Evolutionary conservation across 2,329 filamentous ascomycete genomes (phyloP).

Genomic region (Neoarthrinium moseri): DNA sequence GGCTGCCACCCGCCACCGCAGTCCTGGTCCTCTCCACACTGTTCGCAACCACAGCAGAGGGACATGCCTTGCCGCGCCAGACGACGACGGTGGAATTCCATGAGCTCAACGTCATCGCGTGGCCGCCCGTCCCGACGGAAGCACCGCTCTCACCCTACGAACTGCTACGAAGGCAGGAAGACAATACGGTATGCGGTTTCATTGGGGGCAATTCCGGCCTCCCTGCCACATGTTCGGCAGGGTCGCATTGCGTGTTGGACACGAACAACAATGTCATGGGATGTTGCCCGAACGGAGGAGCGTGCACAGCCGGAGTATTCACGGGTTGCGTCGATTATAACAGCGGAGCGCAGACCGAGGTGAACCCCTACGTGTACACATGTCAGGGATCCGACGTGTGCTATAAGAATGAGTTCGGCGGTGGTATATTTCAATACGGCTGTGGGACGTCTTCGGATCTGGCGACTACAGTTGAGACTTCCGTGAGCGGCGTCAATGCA

Average conservation of each 20-base stretch:
- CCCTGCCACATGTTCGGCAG: slow-evolving; percentile 56
- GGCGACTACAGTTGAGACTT: slow-evolving; percentile 47
- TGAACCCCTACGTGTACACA: slow-evolving; percentile 57
- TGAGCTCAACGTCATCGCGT: slow-evolving; percentile 38
- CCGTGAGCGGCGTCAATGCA: slow-evolving; percentile 40
- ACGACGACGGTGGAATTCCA: slow-evolving; percentile 35
- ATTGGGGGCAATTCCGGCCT: slow-evolving; percentile 50
- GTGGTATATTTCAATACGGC: slow-evolving; percentile 56
- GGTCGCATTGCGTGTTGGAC: slow-evolving; percentile 59
- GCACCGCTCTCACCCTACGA: slow-evolving; percentile 34
- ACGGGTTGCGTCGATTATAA: slow-evolving; percentile 56
- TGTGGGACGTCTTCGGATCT: slow-evolving; percentile 50
- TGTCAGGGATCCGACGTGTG: slow-evolving; percentile 52
- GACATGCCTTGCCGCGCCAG: slow-evolving; percentile 39
- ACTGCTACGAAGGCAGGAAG: slow-evolving; percentile 37
- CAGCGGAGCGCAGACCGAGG: slow-evolving; percentile 46
- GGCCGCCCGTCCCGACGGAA: slow-evolving; percentile 39
- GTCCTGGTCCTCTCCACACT: slow-evolving; percentile 33
- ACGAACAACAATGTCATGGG: slow-evolving; percentile 47
- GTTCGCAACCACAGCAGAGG: slow-evolving; percentile 28
- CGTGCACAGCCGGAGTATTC: slow-evolving; percentile 55
- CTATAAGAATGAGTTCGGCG: slow-evolving; percentile 54
- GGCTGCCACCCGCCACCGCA: slow-evolving; percentile 32
- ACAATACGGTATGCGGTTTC: slow-evolving; percentile 58
- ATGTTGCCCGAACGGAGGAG: slow-evolving; percentile 52